Evolutionary conservation across 805 yeast genomes (phyloP).

Genomic region (Zygotorulaspora danielsina): DNA sequence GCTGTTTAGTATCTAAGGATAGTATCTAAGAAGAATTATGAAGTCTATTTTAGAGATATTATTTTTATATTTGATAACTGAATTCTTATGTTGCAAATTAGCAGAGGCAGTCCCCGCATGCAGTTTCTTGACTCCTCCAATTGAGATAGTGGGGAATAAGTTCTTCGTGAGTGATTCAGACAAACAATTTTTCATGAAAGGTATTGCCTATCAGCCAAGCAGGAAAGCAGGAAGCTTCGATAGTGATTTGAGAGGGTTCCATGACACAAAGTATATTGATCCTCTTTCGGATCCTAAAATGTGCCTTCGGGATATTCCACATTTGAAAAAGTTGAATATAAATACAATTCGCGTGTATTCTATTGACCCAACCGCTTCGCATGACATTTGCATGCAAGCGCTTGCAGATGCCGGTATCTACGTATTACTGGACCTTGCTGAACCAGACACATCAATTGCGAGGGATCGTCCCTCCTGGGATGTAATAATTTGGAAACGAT

Average conservation of each 20-base stretch:
- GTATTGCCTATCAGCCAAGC: slow-evolving; percentile 82
- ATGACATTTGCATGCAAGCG: slow-evolving; percentile 71
- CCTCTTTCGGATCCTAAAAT: slow-evolving; percentile 68
- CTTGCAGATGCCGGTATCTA: slow-evolving; percentile 85
- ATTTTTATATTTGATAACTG: too few relatives aligned
- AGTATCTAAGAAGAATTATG: too few relatives aligned
- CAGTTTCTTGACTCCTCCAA: slow-evolving; percentile 28
- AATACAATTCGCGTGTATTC: slow-evolving; percentile 86
- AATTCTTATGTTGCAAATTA: too few relatives aligned
- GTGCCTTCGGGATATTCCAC: slow-evolving; percentile 83
- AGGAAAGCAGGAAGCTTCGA: slow-evolving; percentile 38
- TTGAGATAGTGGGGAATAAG: slow-evolving; percentile 66
- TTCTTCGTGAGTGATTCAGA: slow-evolving; percentile 71
- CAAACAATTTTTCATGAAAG: slow-evolving; percentile 80
- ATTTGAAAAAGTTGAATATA: slow-evolving; percentile 59
- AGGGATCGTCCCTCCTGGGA: slow-evolving; percentile 80
- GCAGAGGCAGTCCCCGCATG: slow-evolving; percentile 4
- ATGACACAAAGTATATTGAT: slow-evolving; percentile 47
- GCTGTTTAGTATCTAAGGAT: too few relatives aligned
- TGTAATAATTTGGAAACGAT: slow-evolving; percentile 64
- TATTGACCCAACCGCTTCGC: slow-evolving; percentile 65
- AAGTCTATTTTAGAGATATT: too few relatives aligned
- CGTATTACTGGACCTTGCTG: slow-evolving; percentile 83
- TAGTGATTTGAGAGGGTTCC: slow-evolving; percentile 14
- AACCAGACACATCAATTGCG: slow-evolving; percentile 73